Base-by-base conservation (phyloP, 495 filamentous ascomycete genomes). In the Penicillium pulvis region DNA sequence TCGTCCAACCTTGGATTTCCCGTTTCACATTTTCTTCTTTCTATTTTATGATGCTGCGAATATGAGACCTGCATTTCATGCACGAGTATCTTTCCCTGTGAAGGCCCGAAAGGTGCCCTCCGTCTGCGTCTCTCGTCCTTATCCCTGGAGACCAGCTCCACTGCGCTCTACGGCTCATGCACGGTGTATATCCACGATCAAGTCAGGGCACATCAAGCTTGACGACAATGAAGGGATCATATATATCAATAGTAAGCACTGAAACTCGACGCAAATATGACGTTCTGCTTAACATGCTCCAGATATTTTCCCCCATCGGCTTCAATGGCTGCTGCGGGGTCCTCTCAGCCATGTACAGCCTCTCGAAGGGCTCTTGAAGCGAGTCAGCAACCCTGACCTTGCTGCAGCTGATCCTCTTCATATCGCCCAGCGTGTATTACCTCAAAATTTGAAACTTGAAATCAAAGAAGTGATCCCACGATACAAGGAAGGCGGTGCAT, bases 401-500 rank as follows among this genome's bases (percentile, higher is more conserved):
- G 86, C 67, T 39, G 87, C 72, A n/a, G 78, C 75, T 58, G 86
- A 93, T 61, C 90, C 91, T 12, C 65, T 80, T 19, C 79, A 75
- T 20, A 77, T 93, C 30, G 80, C 89, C 17, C 80, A 83, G 36
- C 76, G 79, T 19, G 88, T 83, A 10, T 75, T 93, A 9, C 87
- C 90, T 0, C 59, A 71, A 5, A 65, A 68, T 0, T 61, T 87
- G 12, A 75, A 85, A n/a, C 73, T 94, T 26, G 81, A 87, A 42
- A 83, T 97, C 59, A 89, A 85, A 42, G 85, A 95, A 58, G 85
- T 96, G 36, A 64, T 96, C 45, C 90, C 92, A 2, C 83, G 91
- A 19, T 76, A 93, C 30, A 92, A 93, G 63, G 94, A 98, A 69
- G 95, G 93, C 23, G 94, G 95, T 9, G 91, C 91, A 8, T 98